Evolutionary conservation across 257 asterid species (phyloP).

Genomic region (Leonotis leonurus): DNA sequence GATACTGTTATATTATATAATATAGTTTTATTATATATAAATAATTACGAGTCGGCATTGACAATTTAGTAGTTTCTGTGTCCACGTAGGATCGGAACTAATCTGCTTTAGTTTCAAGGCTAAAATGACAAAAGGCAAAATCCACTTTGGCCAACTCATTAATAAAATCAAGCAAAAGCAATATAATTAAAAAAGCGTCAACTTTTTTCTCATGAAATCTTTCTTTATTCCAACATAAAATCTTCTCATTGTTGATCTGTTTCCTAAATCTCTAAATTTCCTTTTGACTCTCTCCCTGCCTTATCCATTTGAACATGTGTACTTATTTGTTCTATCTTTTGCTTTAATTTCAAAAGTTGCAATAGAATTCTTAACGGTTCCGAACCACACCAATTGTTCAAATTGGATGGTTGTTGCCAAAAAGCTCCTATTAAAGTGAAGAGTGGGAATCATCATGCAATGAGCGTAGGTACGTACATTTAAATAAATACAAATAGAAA

Average conservation of each 20-base stretch:
- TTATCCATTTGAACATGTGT: slow-evolving; percentile 29
- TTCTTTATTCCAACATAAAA: slow-evolving; percentile 38
- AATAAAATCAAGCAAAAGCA: slow-evolving; percentile 22
- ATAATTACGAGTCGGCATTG: slow-evolving; percentile 7
- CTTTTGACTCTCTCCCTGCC: slow-evolving; percentile 4
- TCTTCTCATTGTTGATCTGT: slow-evolving; percentile 30
- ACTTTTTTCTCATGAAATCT: slow-evolving; percentile 34
- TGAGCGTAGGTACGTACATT: no score
- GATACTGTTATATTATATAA: no score
- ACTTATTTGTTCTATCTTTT: no score
- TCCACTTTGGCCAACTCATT: slow-evolving; percentile 30
- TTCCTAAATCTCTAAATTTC: slow-evolving; percentile 5
- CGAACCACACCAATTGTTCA: no score
- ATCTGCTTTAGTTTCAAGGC: slow-evolving; percentile 3
- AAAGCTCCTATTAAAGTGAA: no score
- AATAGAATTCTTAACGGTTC: neutral
- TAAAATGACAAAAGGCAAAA: slow-evolving; percentile 15
- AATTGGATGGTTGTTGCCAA: no score
- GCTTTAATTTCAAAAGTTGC: no score
- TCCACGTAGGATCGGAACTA: slow-evolving; percentile 35
- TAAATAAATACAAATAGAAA: no score
- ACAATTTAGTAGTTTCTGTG: slow-evolving; percentile 29
- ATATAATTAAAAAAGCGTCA: slow-evolving; percentile 4
- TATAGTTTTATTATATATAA: no score
- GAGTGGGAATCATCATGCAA: no score